A percentile compares a stretch with the other conserved stretches of the same genome.
phyloP scores from a whole-genome alignment of 768 basidiomycete genomes.

The Scleroderma bovista region DNA sequence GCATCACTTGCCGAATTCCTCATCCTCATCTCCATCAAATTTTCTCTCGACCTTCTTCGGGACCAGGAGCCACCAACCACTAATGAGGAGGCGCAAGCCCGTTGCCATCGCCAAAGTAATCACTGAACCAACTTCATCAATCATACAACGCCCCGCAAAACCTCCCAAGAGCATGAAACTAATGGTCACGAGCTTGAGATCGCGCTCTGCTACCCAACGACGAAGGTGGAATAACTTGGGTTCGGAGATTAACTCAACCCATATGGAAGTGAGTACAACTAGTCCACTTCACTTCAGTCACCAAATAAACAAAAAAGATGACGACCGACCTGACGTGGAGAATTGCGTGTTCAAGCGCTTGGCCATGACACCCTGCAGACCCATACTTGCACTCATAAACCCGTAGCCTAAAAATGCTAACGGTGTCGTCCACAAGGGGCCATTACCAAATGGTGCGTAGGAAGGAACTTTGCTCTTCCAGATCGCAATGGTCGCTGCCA shows the following conservation, averaged over 20 bases:
- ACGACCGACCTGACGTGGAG: slow-evolving; percentile 58
- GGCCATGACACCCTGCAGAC: slow-evolving; percentile 81
- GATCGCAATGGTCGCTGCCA: slow-evolving; percentile 61
- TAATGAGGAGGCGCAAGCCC: slow-evolving; percentile 56
- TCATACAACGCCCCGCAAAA: slow-evolving; percentile 68
- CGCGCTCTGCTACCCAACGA: slow-evolving; percentile 49
- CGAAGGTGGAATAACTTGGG: slow-evolving; percentile 58
- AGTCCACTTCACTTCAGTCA: slow-evolving; percentile 4
- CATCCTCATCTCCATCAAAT: background rate
- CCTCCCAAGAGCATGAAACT: slow-evolving; percentile 31
- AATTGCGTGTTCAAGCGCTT: slow-evolving; percentile 77
- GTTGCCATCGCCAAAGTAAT: slow-evolving; percentile 57
- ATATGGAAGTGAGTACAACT: slow-evolving; percentile 81
- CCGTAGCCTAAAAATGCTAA: slow-evolving; percentile 62
- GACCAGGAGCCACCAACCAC: slow-evolving; percentile 58
- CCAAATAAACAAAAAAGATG: background rate
- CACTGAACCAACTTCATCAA: slow-evolving; percentile 51
- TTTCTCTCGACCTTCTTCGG: slow-evolving; percentile 22
- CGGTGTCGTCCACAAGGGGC: slow-evolving; percentile 63
- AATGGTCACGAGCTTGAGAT: slow-evolving; percentile 63
- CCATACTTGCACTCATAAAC: slow-evolving; percentile 70
- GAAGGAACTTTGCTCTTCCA: slow-evolving; percentile 60
- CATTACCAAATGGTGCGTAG: slow-evolving; percentile 45
- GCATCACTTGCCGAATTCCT: background rate
- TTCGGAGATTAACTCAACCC: slow-evolving; percentile 79